These are phyloP conservation scores for Acanthamoeba sp. DNA, from an alignment of 208 protist genomes.

Conservation along the genomic window DNA sequence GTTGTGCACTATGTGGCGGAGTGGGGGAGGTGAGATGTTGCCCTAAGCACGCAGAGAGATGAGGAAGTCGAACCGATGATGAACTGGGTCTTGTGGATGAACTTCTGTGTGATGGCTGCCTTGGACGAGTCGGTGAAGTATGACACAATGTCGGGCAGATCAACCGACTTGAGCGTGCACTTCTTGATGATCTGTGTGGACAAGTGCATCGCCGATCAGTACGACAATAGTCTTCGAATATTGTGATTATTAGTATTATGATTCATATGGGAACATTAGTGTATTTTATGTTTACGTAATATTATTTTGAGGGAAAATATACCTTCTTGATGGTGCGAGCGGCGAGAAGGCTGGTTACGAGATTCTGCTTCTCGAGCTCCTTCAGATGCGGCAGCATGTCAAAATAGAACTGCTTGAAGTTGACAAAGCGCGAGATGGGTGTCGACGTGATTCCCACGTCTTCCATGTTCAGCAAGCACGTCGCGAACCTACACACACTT, in stretches of 20 bases:
- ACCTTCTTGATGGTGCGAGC: slow-evolving; percentile 19
- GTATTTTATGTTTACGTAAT: too few relatives aligned
- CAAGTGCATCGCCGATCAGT: too few relatives aligned
- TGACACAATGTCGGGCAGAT: slow-evolving; percentile 65
- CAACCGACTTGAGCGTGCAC: slow-evolving; percentile 34
- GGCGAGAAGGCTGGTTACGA: slow-evolving; percentile 27
- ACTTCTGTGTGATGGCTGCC: slow-evolving; percentile 43
- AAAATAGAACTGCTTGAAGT: slow-evolving; percentile 60
- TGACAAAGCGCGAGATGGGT: slow-evolving; percentile 57
- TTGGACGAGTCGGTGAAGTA: slow-evolving; percentile 58
- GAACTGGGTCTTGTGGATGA: slow-evolving; percentile 67
- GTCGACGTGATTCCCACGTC: neutral
- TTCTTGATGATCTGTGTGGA: slow-evolving; percentile 42
- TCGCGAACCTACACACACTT: neutral
- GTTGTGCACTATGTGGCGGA: slow-evolving; percentile 16
- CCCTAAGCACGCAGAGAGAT: neutral
- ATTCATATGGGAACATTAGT: too few relatives aligned
- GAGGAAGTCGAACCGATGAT: slow-evolving; percentile 13
- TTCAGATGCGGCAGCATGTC: slow-evolving; percentile 50
- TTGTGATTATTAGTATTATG: too few relatives aligned
- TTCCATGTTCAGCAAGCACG: slow-evolving; percentile 62
- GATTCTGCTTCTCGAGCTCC: slow-evolving; percentile 52
- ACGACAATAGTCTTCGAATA: too few relatives aligned
- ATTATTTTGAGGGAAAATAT: too few relatives aligned
- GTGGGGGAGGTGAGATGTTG: neutral